phyloP scores from a whole-genome alignment of 257 asterid species.

The Solanum chmielewskii region DNA sequence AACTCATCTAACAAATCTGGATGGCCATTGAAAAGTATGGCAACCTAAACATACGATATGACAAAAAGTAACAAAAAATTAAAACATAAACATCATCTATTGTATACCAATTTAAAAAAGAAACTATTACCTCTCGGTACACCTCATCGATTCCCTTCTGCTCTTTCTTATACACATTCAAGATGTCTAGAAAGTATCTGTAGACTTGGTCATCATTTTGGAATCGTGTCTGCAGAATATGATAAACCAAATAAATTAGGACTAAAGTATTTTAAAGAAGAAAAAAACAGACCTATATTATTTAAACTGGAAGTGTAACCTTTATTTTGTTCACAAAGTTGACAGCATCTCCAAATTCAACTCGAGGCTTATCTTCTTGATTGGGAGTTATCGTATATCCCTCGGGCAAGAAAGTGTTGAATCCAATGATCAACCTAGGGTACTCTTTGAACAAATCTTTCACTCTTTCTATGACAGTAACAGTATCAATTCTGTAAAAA shows the following conservation, averaged over 20 bases:
- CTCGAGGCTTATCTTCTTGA: slow-evolving; percentile 68
- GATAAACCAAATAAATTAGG: not conserved
- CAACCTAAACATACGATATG: slow-evolving; percentile 40
- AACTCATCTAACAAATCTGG: slow-evolving; percentile 90
- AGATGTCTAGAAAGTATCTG: slow-evolving; percentile 81
- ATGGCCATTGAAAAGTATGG: slow-evolving; percentile 65
- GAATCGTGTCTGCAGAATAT: slow-evolving; percentile 62
- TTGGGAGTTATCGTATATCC: slow-evolving; percentile 73
- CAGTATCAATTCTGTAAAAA: slow-evolving; percentile 62
- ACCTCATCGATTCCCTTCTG: slow-evolving; percentile 78
- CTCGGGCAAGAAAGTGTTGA: slow-evolving; percentile 85
- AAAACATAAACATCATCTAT: not conserved
- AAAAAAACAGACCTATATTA: not conserved
- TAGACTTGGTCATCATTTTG: slow-evolving; percentile 80
- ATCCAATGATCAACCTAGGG: slow-evolving; percentile 70
- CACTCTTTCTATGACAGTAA: slow-evolving; percentile 78
- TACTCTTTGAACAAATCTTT: slow-evolving; percentile 83
- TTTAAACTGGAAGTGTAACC: slow-evolving; percentile 25
- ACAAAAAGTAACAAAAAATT: too few relatives aligned
- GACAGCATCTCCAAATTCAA: slow-evolving; percentile 82
- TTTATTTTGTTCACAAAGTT: slow-evolving; percentile 84
- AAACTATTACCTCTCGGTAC: slow-evolving; percentile 57
- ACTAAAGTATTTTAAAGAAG: not conserved
- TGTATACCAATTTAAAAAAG: not conserved
- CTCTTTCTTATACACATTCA: slow-evolving; percentile 82